Evolutionary conservation across 2,329 filamentous ascomycete species (phyloP).

Genomic region (Tolypocladium sp.): DNA sequence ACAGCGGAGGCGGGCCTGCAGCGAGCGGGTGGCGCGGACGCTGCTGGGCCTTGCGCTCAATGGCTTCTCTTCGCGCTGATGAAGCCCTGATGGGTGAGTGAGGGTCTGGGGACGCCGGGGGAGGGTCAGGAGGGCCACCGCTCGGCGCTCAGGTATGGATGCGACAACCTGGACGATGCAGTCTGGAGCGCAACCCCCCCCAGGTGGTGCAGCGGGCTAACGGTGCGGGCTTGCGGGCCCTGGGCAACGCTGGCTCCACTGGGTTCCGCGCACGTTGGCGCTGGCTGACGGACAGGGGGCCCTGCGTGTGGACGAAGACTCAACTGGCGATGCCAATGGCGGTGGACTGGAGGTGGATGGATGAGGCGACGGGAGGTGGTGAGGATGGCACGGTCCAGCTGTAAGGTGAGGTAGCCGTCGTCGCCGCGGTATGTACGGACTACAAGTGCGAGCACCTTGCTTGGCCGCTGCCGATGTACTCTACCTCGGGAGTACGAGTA

Average conservation of each 20-base stretch:
- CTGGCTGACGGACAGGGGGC: neutral
- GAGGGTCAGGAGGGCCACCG: neutral
- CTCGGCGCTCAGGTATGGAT: neutral
- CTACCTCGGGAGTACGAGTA: neutral
- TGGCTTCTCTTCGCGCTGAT: neutral
- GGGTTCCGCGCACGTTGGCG: neutral
- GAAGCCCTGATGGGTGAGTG: neutral
- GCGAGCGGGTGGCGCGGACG: slow-evolving; percentile 2
- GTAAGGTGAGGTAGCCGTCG: neutral
- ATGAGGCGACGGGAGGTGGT: neutral
- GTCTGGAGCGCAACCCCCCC: neutral
- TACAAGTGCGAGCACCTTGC: neutral
- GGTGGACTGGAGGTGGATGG: neutral
- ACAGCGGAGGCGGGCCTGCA: slow-evolving; percentile 1
- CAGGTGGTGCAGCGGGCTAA: neutral
- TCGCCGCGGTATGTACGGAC: neutral
- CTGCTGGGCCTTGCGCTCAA: neutral
- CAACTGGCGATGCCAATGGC: neutral
- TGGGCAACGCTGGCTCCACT: neutral
- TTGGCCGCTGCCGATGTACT: neutral
- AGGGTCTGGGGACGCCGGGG: neutral
- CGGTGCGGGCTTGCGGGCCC: neutral
- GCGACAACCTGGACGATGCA: neutral
- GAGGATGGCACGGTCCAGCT: neutral
- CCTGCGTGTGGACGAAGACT: neutral